Evolutionary conservation across 2,329 filamentous ascomycete species (phyloP), one percentile per base, ranked within the genome.

Genomic region (Fusarium penzigii): DNA sequence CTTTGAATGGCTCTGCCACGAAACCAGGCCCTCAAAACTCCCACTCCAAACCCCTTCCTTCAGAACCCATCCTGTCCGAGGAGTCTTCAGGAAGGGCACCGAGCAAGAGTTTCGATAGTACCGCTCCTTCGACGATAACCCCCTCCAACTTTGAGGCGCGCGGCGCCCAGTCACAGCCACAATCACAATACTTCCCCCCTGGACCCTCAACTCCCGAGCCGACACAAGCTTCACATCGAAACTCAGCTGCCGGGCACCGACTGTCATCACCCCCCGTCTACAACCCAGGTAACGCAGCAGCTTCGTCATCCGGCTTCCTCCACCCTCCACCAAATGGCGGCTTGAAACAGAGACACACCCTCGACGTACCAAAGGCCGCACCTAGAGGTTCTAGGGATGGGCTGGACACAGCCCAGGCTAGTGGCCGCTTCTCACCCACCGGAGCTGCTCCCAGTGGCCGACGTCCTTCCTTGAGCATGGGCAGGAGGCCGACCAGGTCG

Each of bases 401-500:
- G 29, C 75, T 81, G 57, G 88, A 92, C 62, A 80, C 72, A 2
- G 80, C 83, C 13, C 84, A 85, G 41, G 80, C 86, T 10, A 93
- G 83, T 61, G 93, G 92, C 43, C 86, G 92, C 50, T 93, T 95
- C 69, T 96, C 93, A 17, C 92, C 85, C 9, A 76, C 75, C 8
- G 65, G 84, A 36, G 66, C 65, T 5, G 82, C 81, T 25, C 79
- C 82, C 2, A 76, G 81, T 17, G 78, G 80, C 46, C 85, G 93
- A 64, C 82, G 92, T 62, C 86, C 88, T 9, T 99, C 94, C n/a
- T 78, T 96, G 56, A 92, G 83, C 59, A 76, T 97, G 48, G 90
- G 82, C 48, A 83, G 93, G 66, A 84, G 91, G 56, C 86, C 87
- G 55, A 97, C 93, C 20, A 83, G 91, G 56, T 95, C 91, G 7